Evolutionary conservation across 2,329 filamentous ascomycete species (phyloP), one percentile per base, ranked within the genome.

Genomic region (Raffaelea ambrosiae): DNA sequence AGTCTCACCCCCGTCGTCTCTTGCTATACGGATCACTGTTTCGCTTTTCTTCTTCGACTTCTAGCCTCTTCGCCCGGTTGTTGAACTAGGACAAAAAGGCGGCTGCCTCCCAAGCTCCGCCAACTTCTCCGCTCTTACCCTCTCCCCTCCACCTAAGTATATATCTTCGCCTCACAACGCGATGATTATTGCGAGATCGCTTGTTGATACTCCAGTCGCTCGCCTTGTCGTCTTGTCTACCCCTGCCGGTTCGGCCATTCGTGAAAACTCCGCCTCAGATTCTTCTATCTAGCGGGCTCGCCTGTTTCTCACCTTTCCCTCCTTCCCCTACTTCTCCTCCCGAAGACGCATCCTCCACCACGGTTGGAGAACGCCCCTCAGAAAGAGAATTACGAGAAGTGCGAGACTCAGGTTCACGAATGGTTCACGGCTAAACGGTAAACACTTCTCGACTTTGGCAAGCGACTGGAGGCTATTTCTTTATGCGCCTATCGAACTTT

Each of bases 171-270:
- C 50, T 47, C 54, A 55, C 61, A 62, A 66, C 26, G 79, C 69
- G 60, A 83, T 83, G 79, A 71, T 69, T 74, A 61, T 79, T 78
- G 72, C 67, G 71, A 68, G 64, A 66, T 63, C 63, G 59, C 57
- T 62, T 62, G 65, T 63, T 57, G 69, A n/a, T n/a, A n/a, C 67
- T 69, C 73, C 77, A 81, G 79, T 82, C 77, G 77, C 72, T 74
- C 69, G 76, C 76, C 74, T 29, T 29, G 26, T 70, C 66, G 74
- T 71, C 68, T 71, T 67, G 76, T 78, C 73, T 47, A 38, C 48
- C 49, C 29, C 26, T 62, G 71, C 76, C 76, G 74, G 76, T 76
- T 65, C 70, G 63, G 71, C 77, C 70, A 63, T 70, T 69, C 63
- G 71, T 76, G 71, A 71, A 73, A 71, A 69, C 62, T 67, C 66